Evolutionary conservation across 257 asterid genomes (phyloP).

Genomic region (Nicotiana knightiana): DNA sequence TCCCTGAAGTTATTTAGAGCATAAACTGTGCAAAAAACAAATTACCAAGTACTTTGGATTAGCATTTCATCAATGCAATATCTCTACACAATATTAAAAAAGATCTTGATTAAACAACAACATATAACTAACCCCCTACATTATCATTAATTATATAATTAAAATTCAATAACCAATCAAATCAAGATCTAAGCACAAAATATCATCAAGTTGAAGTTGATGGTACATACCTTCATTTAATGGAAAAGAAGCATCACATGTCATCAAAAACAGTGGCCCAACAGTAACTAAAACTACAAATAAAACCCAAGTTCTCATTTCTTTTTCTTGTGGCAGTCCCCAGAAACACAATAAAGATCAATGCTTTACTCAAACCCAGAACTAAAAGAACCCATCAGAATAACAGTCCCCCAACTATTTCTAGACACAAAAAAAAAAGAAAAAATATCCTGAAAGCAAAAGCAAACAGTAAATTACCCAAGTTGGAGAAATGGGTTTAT

Average conservation of each 20-base stretch:
- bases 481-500: conserved; percentile 13
- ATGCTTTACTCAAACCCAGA: conserved; percentile 6
- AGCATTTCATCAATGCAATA: not conserved
- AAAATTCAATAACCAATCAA: conserved; percentile 8
- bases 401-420: not conserved
- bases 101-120: conserved; percentile 17
- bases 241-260: conserved; percentile 52
- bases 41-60: not conserved
- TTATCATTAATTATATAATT: conserved; percentile 3
- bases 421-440: not conserved
- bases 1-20: conserved; percentile 76
- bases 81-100: not conserved
- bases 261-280: conserved; percentile 29
- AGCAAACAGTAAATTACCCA: not conserved
- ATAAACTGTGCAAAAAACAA: conserved; percentile 44
- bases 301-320: conserved; percentile 38
- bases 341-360: conserved; percentile 14
- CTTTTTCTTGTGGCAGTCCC: conserved; percentile 17
- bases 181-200: conserved; percentile 38
- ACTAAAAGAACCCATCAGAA: conserved; percentile 13
- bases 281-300: conserved; percentile 37
- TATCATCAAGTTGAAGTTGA: not conserved
- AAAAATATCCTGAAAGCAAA: not conserved
- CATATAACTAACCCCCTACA: conserved; percentile 17
- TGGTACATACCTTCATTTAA: conserved; percentile 49